phyloP scores from a whole-genome alignment of 768 basidiomycete species.

The Boletus tylopilopsis region DNA sequence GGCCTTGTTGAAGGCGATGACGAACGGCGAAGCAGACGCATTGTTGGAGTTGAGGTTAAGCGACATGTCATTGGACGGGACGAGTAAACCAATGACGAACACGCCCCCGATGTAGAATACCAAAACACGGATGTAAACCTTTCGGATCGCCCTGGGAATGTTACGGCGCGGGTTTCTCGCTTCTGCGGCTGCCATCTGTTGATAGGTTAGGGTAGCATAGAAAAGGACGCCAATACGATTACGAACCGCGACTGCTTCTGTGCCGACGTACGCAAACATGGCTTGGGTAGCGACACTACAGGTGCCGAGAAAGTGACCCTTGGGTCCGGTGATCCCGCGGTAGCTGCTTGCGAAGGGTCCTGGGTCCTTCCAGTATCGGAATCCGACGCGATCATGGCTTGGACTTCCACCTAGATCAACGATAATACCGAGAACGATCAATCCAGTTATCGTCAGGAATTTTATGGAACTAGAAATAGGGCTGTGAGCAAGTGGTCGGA shows the following conservation, averaged over 20 bases:
- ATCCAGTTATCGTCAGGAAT: neutral
- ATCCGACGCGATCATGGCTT: conserved; percentile 2
- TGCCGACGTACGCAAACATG: neutral
- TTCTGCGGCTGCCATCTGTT: conserved; percentile 3
- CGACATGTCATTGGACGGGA: neutral
- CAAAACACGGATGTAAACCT: conserved; percentile 2
- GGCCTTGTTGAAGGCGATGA: neutral
- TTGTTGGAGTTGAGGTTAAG: conserved; percentile 29
- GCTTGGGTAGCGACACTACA: conserved; percentile 4
- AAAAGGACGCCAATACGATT: neutral
- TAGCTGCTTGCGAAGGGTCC: conserved; percentile 1
- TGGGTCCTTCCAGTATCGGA: conserved; percentile 42
- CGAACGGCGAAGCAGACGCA: neutral
- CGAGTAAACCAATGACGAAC: conserved; percentile 2
- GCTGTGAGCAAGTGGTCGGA: neutral
- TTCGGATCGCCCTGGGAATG: conserved; percentile 1
- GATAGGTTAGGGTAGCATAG: neutral
- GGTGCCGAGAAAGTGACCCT: conserved; percentile 3
- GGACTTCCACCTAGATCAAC: conserved; percentile 5
- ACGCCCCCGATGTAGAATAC: conserved; percentile 5
- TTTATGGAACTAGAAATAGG: neutral
- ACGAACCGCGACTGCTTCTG: conserved; percentile 5
- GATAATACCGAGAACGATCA: conserved; percentile 3
- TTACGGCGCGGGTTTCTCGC: conserved; percentile 4
- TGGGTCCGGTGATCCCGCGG: neutral